phyloP scores from a whole-genome alignment of 2,329 filamentous ascomycete species.

The Lasiodiplodia sp. region DNA sequence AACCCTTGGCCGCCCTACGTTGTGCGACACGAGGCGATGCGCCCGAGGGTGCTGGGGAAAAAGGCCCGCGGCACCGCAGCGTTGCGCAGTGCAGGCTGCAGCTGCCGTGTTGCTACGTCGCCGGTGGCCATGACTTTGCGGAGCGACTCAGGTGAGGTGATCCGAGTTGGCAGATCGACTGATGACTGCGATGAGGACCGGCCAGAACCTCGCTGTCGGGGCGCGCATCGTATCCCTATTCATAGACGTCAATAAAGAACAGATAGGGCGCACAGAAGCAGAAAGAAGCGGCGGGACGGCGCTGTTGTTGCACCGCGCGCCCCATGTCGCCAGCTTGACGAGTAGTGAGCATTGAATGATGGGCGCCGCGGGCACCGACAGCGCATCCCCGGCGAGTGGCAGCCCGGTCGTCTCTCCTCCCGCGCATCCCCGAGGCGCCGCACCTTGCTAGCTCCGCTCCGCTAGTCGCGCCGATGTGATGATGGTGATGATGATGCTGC shows the following conservation, averaged over 20 bases:
- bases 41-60: neutral
- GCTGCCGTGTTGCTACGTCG: constrained; percentile 17
- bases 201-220: constrained; percentile 19
- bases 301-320: constrained; percentile 17
- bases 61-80: constrained; percentile 2
- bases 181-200: constrained; percentile 20
- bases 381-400: constrained; percentile 17
- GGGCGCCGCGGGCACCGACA: neutral
- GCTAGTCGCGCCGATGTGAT: constrained; percentile 19
- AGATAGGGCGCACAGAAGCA: constrained; percentile 22
- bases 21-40: constrained; percentile 7
- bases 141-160: constrained; percentile 28
- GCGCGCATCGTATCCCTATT: constrained; percentile 27
- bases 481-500: constrained; percentile 19
- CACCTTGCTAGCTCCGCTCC: constrained; percentile 26
- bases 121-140: neutral
- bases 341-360: neutral
- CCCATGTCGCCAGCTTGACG: neutral
- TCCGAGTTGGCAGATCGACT: constrained; percentile 21
- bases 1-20: constrained; percentile 24
- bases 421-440: constrained; percentile 26
- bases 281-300: constrained; percentile 17
- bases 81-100: constrained; percentile 12
- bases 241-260: constrained; percentile 25
- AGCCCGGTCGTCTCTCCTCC: constrained; percentile 13